Percentiles rank a stretch among this genome's conserved stretches.
phyloP scores from a whole-genome alignment of 306 rosid genomes.

The Hippophae tibetana region DNA sequence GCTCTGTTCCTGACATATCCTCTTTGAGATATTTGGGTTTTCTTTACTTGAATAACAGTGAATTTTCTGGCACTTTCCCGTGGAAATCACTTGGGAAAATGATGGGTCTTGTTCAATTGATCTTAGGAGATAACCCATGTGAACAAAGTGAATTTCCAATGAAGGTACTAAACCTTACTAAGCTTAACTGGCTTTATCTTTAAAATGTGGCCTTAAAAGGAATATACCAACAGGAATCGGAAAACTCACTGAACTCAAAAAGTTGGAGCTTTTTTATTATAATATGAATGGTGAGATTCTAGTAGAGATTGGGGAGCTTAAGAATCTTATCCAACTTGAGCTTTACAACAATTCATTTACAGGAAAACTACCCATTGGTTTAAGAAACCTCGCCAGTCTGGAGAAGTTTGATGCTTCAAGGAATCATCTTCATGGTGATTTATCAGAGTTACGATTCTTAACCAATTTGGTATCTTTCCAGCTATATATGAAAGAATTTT shows the following conservation, averaged over 20 bases:
- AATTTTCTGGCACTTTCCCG: conserved; percentile 63
- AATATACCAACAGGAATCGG: conserved; percentile 53
- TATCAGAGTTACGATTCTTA: too few species aligned
- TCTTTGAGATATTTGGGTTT: conserved; percentile 31
- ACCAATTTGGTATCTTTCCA: too few species aligned
- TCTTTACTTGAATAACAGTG: conserved; percentile 44
- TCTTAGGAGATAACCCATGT: conserved; percentile 69
- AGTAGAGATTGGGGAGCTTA: conserved; percentile 49
- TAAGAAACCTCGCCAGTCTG: conserved; percentile 26
- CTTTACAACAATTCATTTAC: conserved; percentile 43
- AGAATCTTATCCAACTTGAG: conserved; percentile 49
- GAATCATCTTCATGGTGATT: too few species aligned
- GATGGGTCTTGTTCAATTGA: conserved; percentile 40
- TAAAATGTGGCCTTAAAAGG: conserved; percentile 41
- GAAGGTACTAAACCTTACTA: conserved; percentile 32
- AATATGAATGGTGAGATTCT: conserved; percentile 56
- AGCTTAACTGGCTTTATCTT: conserved; percentile 53
- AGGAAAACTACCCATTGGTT: conserved; percentile 53
- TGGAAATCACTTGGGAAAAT: conserved; percentile 53
- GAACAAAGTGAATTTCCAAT: conserved; percentile 40
- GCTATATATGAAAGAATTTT: too few species aligned
- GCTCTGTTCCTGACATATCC: conserved; percentile 55
- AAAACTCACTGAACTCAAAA: conserved; percentile 40
- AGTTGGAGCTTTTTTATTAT: conserved; percentile 50
- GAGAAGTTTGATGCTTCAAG: too few species aligned